A percentile compares a stretch with the other conserved stretches of the same genome.
These are phyloP conservation scores for Xylaria scruposa DNA, from an alignment of 495 filamentous ascomycete genomes.

Conservation along the genomic window DNA sequence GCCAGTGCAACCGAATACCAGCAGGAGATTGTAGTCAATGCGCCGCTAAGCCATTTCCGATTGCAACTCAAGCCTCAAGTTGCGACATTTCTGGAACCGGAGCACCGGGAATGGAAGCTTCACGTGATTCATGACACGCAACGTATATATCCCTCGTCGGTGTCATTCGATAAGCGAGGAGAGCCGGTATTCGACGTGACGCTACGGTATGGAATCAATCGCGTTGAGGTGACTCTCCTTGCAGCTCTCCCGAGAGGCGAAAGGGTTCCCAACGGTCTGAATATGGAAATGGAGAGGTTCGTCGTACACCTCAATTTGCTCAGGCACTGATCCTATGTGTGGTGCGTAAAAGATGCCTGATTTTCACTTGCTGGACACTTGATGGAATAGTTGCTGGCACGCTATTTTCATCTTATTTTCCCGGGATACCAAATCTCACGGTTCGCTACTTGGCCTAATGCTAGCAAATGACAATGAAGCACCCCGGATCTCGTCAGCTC, in stretches of 20 bases:
- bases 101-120: conserved; percentile 66
- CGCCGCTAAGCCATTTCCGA: conserved; percentile 67
- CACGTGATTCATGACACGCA: conserved; percentile 63
- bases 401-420: not conserved
- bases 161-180: conserved; percentile 36
- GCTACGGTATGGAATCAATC: conserved; percentile 67
- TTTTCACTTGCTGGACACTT: not conserved
- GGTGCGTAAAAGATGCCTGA: not conserved
- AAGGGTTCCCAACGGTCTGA: conserved; percentile 59
- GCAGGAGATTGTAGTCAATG: conserved; percentile 70
- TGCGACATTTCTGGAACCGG: conserved; percentile 55
- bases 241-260: conserved; percentile 66
- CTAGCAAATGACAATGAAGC: not conserved
- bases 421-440: not conserved
- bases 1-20: conserved; percentile 67
- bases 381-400: not conserved
- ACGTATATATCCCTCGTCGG: conserved; percentile 44
- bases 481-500: not conserved
- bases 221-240: conserved; percentile 69
- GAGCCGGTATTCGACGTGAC: conserved; percentile 66
- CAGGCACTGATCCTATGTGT: conserved; percentile 28
- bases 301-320: conserved; percentile 65
- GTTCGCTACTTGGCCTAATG: not conserved
- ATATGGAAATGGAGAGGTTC: conserved; percentile 72
- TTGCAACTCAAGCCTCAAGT: conserved; percentile 70